phyloP scores from a whole-genome alignment of 768 basidiomycete genomes.

The Boletus rubropictus region DNA sequence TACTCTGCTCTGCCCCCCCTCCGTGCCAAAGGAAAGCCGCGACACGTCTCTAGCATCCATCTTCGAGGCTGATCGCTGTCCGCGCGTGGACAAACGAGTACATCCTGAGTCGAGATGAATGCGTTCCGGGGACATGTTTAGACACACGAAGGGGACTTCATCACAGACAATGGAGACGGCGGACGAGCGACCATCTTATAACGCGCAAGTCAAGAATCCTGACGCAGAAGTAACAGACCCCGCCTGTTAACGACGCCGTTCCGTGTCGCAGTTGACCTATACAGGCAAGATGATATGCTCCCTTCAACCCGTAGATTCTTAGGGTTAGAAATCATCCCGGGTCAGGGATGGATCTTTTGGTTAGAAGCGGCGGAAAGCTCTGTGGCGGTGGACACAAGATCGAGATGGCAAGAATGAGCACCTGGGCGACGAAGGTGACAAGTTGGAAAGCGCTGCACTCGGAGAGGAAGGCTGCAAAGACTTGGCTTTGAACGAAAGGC shows the following conservation, averaged over 20 bases:
- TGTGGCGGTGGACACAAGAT: constrained; percentile 26
- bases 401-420: constrained; percentile 30
- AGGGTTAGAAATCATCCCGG: constrained; percentile 57
- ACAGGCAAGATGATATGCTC: constrained; percentile 24
- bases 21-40: constrained; percentile 31
- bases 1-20: constrained; percentile 35
- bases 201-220: constrained; percentile 10
- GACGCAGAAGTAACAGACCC: constrained; percentile 4
- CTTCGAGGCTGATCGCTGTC: constrained; percentile 27
- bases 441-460: constrained; percentile 17
- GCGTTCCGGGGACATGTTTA: constrained; percentile 53
- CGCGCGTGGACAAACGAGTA: constrained; percentile 23
- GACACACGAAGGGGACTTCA: constrained; percentile 34
- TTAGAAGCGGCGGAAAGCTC: constrained; percentile 34
- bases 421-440: constrained; percentile 45
- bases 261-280: constrained; percentile 19
- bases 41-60: constrained; percentile 45
- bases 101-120: constrained; percentile 22
- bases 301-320: constrained; percentile 37
- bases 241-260: constrained; percentile 17
- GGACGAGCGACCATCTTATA: constrained; percentile 16
- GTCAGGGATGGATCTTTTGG: constrained; percentile 48
- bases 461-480: constrained; percentile 6
- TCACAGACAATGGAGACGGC: constrained; percentile 27
- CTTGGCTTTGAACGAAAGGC: neutral